phyloP scores from a whole-genome alignment of 306 rosid species.

The Cercis canadensis region DNA sequence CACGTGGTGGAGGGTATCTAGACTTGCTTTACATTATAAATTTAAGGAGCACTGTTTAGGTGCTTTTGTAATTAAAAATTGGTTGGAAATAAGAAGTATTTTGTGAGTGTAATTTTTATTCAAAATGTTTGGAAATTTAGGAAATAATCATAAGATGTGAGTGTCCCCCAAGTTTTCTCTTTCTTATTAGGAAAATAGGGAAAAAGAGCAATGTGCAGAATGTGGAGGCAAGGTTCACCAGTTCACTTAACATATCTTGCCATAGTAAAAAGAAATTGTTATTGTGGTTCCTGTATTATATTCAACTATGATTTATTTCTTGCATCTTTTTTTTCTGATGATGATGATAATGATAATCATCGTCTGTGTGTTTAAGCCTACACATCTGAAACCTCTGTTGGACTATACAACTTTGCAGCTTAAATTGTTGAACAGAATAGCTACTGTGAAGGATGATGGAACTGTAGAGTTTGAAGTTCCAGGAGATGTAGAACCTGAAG shows the following conservation, averaged over 20 bases:
- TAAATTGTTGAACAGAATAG: conserved; percentile 80
- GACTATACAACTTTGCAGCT: conserved; percentile 66
- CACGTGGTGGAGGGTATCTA: neutral
- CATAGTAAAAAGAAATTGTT: neutral
- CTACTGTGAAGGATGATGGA: conserved; percentile 92
- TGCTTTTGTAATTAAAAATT: no score
- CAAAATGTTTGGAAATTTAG: neutral
- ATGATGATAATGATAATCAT: neutral
- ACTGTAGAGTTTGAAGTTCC: conserved; percentile 95
- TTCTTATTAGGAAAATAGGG: neutral
- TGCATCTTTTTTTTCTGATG: neutral
- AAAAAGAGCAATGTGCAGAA: neutral
- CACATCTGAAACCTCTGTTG: conserved; percentile 32
- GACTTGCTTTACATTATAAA: neutral
- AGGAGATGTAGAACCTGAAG: conserved; percentile 68
- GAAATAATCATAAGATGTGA: neutral
- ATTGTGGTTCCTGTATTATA: conserved; percentile 16
- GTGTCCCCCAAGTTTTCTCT: neutral
- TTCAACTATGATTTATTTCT: conserved; percentile 18
- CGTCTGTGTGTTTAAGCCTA: conserved; percentile 27
- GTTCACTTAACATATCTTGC: neutral
- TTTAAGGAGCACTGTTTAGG: no score
- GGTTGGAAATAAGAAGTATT: neutral
- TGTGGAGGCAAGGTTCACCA: conserved; percentile 1
- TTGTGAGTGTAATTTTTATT: neutral